Percentiles rank a stretch among this genome's conserved stretches.
These are phyloP conservation scores for Xerocomus minutiporus DNA, from an alignment of 1,284 basidiomycete genomes.

Conservation along the genomic window DNA sequence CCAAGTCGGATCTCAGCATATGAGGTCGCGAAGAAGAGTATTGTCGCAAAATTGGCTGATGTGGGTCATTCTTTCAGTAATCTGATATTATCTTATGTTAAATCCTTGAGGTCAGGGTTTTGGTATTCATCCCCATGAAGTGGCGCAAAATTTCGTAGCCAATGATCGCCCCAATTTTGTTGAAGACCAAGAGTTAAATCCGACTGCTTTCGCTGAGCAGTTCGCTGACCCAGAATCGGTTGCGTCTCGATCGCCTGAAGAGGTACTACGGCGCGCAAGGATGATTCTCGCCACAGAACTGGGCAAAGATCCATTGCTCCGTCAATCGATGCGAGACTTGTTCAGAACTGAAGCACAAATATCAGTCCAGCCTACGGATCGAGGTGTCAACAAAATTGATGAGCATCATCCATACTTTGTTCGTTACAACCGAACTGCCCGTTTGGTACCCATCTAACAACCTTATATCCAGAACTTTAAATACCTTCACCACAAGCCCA, in stretches of 20 bases:
- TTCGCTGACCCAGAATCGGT: constrained; percentile 64
- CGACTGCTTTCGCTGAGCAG: constrained; percentile 70
- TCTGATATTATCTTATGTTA: constrained; percentile 8
- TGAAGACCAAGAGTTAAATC: constrained; percentile 75
- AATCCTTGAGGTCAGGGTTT: constrained; percentile 51
- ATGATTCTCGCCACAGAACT: constrained; percentile 89
- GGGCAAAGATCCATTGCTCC: constrained; percentile 87
- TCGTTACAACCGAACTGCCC: constrained; percentile 34
- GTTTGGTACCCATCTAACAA: constrained; percentile 7
- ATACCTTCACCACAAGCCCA: constrained; percentile 83
- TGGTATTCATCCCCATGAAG: constrained; percentile 73
- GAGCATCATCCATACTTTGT: constrained; percentile 88
- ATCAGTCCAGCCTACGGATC: constrained; percentile 85
- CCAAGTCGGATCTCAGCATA: constrained; percentile 86
- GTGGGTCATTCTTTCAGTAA: constrained; percentile 38
- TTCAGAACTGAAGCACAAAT: constrained; percentile 81
- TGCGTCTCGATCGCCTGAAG: constrained; percentile 55
- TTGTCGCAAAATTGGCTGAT: constrained; percentile 72
- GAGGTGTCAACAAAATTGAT: constrained; percentile 87
- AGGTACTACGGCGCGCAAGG: constrained; percentile 70
- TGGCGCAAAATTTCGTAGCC: constrained; percentile 75
- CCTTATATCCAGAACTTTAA: constrained; percentile 78
- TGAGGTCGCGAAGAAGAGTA: constrained; percentile 78
- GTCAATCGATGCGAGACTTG: constrained; percentile 72
- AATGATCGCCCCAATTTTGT: constrained; percentile 60